A percentile compares a stretch with the other conserved stretches of the same genome.
phyloP scores from a whole-genome alignment of 2,329 filamentous ascomycete species.

The Aureobasidium subglaciale region DNA sequence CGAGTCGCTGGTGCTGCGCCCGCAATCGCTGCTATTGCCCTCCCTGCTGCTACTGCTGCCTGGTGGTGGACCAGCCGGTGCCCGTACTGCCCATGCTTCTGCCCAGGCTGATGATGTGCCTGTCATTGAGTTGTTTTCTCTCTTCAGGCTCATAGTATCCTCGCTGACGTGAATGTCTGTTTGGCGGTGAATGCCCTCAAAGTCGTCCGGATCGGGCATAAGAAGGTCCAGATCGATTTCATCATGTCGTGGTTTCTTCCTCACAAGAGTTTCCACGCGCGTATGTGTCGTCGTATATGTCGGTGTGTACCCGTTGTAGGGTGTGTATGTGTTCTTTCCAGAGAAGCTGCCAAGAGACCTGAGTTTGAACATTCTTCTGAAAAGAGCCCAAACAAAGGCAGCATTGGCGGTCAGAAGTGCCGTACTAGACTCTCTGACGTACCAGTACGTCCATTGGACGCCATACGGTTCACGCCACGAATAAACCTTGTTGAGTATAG shows the following conservation, averaged over 20 bases:
- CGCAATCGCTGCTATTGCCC: background rate
- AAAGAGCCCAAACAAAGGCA: conserved; percentile 49
- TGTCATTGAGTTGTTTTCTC: background rate
- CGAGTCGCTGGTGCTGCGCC: background rate
- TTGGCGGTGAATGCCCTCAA: conserved; percentile 11
- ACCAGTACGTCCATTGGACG: conserved; percentile 53
- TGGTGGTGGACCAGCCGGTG: background rate
- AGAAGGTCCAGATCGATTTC: conserved; percentile 7
- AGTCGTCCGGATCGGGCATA: conserved; percentile 7
- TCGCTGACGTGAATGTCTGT: background rate
- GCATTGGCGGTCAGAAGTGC: conserved; percentile 56
- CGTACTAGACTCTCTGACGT: conserved; percentile 52
- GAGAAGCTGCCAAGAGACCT: conserved; percentile 13
- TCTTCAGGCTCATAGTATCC: background rate
- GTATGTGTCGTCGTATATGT: conserved; percentile 9
- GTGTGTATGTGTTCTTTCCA: background rate
- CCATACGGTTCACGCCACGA: conserved; percentile 52
- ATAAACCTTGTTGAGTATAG: conserved; percentile 56
- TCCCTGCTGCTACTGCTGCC: background rate
- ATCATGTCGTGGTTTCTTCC: background rate
- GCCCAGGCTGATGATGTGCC: background rate
- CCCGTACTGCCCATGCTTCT: background rate
- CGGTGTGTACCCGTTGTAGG: conserved; percentile 1
- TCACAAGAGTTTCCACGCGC: background rate
- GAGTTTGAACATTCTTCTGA: conserved; percentile 16